Percentiles rank a stretch among this genome's conserved stretches.
phyloP scores from a whole-genome alignment of 164 flowering plant genomes.

The Magnolia kwangsiensis region DNA sequence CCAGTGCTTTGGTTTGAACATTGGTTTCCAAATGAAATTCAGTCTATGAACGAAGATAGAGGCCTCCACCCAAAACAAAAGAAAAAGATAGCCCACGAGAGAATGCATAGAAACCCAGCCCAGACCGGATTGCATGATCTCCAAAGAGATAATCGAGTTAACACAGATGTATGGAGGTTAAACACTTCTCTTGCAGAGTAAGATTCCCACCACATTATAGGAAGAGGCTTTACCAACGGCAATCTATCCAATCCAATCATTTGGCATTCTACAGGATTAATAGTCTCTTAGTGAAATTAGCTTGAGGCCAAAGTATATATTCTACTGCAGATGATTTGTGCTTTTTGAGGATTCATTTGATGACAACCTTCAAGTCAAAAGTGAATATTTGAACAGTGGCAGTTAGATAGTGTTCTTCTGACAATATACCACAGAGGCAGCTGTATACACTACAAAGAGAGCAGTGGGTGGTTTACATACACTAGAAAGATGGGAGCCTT shows the following conservation, averaged over 20 bases:
- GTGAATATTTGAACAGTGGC: neutral
- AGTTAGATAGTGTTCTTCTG: neutral
- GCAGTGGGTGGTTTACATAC: neutral
- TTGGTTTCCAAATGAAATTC: neutral
- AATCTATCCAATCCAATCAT: no score
- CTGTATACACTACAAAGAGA: neutral
- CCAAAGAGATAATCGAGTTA: no score
- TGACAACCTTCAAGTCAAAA: neutral
- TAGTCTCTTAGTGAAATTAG: neutral
- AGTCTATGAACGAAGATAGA: neutral
- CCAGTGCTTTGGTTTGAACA: neutral
- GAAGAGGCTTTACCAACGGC: no score
- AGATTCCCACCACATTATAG: no score
- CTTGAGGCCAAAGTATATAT: neutral
- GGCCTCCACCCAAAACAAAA: neutral
- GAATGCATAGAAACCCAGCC: neutral
- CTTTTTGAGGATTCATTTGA: neutral
- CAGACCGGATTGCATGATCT: neutral
- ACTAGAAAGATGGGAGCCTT: conserved; percentile 2
- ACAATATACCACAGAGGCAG: neutral
- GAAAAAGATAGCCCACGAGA: neutral
- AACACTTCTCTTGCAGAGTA: no score
- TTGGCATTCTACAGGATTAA: no score
- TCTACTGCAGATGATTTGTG: neutral
- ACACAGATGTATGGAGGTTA: no score